Evolutionary conservation across 371 early-diverging fungal species (phyloP).

Genomic region (Enterocytospora artemiae): DNA sequence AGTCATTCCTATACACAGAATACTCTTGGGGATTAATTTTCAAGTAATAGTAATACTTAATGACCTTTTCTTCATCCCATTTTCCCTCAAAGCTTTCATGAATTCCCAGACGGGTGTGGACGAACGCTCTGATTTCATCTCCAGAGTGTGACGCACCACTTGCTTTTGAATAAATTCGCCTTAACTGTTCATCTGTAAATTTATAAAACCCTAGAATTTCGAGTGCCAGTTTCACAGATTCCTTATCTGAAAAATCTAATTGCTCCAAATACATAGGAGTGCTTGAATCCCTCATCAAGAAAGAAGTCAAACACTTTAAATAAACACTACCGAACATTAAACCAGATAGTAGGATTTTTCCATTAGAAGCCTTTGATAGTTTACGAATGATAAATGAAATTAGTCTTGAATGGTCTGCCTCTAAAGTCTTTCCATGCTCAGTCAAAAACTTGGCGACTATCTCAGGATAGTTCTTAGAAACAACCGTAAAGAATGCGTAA

Average conservation of each 20-base stretch:
- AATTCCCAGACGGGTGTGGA: constrained; percentile 16
- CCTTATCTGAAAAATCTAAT: constrained; percentile 48
- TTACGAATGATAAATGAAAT: constrained; percentile 29
- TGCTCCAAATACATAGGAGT: constrained; percentile 15
- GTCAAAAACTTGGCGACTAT: constrained; percentile 8
- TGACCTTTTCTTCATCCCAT: constrained; percentile 28
- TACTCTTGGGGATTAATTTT: constrained; percentile 19
- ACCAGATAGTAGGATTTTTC: neutral
- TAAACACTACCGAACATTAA: constrained; percentile 15
- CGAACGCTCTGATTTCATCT: constrained; percentile 31
- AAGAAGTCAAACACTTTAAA: constrained; percentile 4
- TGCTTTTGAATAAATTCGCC: constrained; percentile 7
- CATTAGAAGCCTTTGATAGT: neutral
- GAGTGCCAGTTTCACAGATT: constrained; percentile 22
- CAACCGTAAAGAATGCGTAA: constrained; percentile 25
- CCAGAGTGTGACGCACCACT: constrained; percentile 1
- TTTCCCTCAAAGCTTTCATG: constrained; percentile 17
- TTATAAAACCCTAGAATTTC: constrained; percentile 30
- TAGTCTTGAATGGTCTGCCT: too few species aligned
- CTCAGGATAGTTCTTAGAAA: constrained; percentile 29
- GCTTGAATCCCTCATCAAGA: constrained; percentile 20
- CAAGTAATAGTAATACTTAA: constrained; percentile 38
- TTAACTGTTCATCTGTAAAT: constrained; percentile 1
- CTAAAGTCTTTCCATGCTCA: too few species aligned
- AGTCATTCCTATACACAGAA: constrained; percentile 9